Conservation (phyloP, 1,284 basidiomycete species). For the Melampsora americana region DNA sequence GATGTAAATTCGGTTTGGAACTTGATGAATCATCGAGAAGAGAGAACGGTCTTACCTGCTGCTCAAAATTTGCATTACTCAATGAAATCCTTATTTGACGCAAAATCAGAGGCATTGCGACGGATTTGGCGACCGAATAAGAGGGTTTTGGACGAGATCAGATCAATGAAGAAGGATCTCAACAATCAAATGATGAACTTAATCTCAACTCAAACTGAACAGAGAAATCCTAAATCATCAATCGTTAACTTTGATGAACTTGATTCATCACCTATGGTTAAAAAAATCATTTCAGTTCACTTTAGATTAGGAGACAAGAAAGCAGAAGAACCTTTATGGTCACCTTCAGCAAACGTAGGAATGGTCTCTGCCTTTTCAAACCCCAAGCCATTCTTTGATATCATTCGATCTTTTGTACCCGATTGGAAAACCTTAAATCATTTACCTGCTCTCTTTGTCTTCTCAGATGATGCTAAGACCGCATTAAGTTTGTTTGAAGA, state of each 20-base stretch:
- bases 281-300: background rate
- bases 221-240: background rate
- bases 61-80: background rate
- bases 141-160: background rate
- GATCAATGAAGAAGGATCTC: background rate
- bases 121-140: constrained; percentile 1
- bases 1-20: background rate
- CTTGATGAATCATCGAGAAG: background rate
- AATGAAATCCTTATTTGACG: background rate
- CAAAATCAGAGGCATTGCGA: background rate
- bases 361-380: background rate
- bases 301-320: constrained; percentile 2
- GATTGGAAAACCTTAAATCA: background rate
- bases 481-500: background rate
- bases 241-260: background rate
- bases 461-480: background rate
- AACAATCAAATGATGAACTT: background rate
- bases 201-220: too few relatives aligned
- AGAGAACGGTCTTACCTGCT: background rate
- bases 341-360: background rate
- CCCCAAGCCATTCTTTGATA: background rate
- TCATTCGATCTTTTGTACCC: background rate
- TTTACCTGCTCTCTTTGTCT: background rate
- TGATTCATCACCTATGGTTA: background rate
- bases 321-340: background rate